These are phyloP conservation scores for Phylloporus sp. DNA, from an alignment of 768 basidiomycete genomes.

Conservation along the genomic window DNA sequence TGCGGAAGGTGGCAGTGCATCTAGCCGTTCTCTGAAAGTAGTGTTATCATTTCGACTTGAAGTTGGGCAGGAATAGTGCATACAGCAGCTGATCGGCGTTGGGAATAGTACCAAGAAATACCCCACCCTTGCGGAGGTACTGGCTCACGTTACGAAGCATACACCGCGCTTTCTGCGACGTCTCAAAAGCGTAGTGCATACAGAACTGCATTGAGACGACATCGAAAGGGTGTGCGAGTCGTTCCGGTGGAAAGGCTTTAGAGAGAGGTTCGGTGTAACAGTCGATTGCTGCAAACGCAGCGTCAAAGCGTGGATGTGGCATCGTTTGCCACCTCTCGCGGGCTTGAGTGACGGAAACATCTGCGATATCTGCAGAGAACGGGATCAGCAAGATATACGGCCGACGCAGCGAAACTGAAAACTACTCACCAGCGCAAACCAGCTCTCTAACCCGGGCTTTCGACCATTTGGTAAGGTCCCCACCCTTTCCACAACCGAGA, in stretches of 20 bases:
- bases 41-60: slow-evolving; percentile 12
- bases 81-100: slow-evolving; percentile 82
- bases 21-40: slow-evolving; percentile 59
- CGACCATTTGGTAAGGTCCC: slow-evolving; percentile 93
- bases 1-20: slow-evolving; percentile 58
- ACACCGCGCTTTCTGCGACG: slow-evolving; percentile 74
- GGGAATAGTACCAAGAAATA: slow-evolving; percentile 97
- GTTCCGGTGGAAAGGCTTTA: slow-evolving; percentile 57
- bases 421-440: slow-evolving; percentile 68
- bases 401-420: not conserved
- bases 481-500: slow-evolving; percentile 98
- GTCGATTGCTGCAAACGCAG: slow-evolving; percentile 80
- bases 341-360: slow-evolving; percentile 87
- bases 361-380: slow-evolving; percentile 69
- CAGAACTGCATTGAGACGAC: slow-evolving; percentile 99
- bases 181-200: slow-evolving; percentile 99
- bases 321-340: slow-evolving; percentile 57
- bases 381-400: not conserved
- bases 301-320: slow-evolving; percentile 58
- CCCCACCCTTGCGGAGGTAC: slow-evolving; percentile 76
- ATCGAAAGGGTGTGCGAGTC: slow-evolving; percentile 72
- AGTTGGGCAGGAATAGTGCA: slow-evolving; percentile 30
- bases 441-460: slow-evolving; percentile 79
- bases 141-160: slow-evolving; percentile 90
- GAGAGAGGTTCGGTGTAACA: slow-evolving; percentile 76